These are phyloP conservation scores for Rosa lucieae DNA, from an alignment of 306 rosid genomes.

Conservation along the genomic window DNA sequence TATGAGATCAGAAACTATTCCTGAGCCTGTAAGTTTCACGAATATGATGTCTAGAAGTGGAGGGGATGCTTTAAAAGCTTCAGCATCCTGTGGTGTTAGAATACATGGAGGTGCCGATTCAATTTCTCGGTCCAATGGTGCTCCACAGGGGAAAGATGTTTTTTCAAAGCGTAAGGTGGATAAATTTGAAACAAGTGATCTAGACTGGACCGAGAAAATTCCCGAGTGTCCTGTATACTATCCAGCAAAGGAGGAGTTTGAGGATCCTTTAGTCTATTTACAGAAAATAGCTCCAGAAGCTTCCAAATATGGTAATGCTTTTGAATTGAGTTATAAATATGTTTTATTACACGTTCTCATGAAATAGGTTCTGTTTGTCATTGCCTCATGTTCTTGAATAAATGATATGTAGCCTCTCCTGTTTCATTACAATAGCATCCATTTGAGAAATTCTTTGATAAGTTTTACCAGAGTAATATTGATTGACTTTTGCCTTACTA, in stretches of 20 bases:
- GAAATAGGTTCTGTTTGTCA: not conserved
- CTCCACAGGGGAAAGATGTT: conserved; percentile 31
- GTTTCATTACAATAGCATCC: not conserved
- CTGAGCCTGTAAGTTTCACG: conserved; percentile 41
- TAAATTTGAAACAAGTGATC: conserved; percentile 77
- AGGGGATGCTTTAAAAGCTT: conserved; percentile 84
- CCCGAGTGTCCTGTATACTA: conserved; percentile 86
- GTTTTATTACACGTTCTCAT: not conserved
- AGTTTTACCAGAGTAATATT: not conserved
- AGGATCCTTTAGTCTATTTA: conserved; percentile 86
- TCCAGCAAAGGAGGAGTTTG: conserved; percentile 90
- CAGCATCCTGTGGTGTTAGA: conserved; percentile 66
- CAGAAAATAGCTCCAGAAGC: conserved; percentile 98
- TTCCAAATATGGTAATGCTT: conserved; percentile 74
- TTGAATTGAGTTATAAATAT: not conserved
- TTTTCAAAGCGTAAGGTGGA: conserved; percentile 77
- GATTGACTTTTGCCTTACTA: conserved; percentile 8
- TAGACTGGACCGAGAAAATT: conserved; percentile 82
- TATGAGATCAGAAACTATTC: conserved; percentile 40
- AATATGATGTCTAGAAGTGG: conserved; percentile 82
- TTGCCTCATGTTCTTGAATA: not conserved
- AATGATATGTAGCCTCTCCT: not conserved
- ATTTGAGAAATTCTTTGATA: not conserved
- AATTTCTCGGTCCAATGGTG: conserved; percentile 24
- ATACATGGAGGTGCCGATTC: conserved; percentile 52